These are phyloP conservation scores for Linaria vulgaris DNA, from an alignment of 257 asterid genomes.

Conservation along the genomic window DNA sequence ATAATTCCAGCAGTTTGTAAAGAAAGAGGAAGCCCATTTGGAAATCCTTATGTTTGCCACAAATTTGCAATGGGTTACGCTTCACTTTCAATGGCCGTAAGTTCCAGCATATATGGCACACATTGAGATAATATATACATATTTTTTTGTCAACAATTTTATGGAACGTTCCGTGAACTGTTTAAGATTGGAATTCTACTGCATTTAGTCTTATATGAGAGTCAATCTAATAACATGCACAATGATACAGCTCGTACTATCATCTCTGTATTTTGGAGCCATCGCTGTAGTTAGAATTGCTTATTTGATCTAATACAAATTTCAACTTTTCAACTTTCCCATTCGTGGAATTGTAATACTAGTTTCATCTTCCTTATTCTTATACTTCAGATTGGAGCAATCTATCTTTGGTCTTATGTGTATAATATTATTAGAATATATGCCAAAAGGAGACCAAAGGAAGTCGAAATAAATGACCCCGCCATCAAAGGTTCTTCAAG, in stretches of 20 bases:
- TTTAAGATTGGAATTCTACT: not conserved
- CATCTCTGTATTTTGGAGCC: not conserved
- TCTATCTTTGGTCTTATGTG: constrained; percentile 80
- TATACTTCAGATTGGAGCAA: constrained; percentile 67
- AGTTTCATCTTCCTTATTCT: constrained; percentile 14
- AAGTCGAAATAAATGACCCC: constrained; percentile 49
- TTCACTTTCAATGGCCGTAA: constrained; percentile 31
- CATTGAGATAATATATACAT: not conserved
- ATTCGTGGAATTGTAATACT: constrained; percentile 4
- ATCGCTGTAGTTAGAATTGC: not conserved
- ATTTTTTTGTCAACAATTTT: not conserved
- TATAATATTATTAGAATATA: constrained; percentile 74
- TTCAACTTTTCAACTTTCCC: constrained; percentile 6
- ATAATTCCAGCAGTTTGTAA: constrained; percentile 55
- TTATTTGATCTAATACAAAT: constrained; percentile 1
- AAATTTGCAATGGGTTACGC: constrained; percentile 49
- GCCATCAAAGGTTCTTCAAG: constrained; percentile 34
- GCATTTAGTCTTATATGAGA: not conserved
- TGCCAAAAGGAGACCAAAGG: constrained; percentile 49
- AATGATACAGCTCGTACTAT: not conserved
- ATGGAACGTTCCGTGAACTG: not conserved
- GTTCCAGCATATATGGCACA: not conserved
- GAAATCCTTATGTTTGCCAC: constrained; percentile 45
- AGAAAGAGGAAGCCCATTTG: constrained; percentile 55
- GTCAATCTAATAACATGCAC: not conserved